These are phyloP conservation scores for Ascochyta lentis DNA, from an alignment of 2,329 filamentous ascomycete genomes.

Conservation along the genomic window DNA sequence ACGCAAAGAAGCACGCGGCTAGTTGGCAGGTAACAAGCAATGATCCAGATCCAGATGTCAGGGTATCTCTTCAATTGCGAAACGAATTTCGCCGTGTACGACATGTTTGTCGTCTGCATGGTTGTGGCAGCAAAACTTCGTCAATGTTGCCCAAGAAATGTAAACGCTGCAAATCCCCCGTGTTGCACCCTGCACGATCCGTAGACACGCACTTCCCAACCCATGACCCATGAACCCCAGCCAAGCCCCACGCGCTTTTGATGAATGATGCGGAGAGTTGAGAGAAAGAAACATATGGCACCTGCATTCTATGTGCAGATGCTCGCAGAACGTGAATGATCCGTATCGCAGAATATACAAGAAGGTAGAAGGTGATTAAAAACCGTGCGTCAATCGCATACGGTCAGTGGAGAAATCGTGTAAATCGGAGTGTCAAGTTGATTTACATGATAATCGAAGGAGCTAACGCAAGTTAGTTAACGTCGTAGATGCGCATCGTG, in stretches of 20 bases:
- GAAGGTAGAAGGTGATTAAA: conserved; percentile 44
- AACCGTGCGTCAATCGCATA: conserved; percentile 25
- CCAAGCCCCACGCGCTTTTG: conserved; percentile 25
- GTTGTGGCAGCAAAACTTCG: conserved; percentile 13
- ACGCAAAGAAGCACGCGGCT: no score
- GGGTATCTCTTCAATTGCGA: conserved; percentile 16
- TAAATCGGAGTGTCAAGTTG: conserved; percentile 1
- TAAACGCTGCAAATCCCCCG: conserved; percentile 16
- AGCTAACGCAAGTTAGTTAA: conserved; percentile 36
- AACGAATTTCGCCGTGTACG: conserved; percentile 17
- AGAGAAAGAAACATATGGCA: conserved; percentile 21
- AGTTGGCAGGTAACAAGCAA: background rate
- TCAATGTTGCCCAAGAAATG: conserved; percentile 17
- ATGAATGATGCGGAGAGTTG: conserved; percentile 21
- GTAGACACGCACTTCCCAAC: conserved; percentile 19
- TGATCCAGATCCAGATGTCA: background rate
- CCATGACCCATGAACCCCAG: conserved; percentile 20
- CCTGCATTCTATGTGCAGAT: conserved; percentile 23
- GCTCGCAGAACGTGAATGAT: conserved; percentile 20
- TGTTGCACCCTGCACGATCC: conserved; percentile 15
- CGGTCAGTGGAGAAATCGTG: conserved; percentile 19
- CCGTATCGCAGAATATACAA: conserved; percentile 44
- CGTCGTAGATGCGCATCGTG: background rate
- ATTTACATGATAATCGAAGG: conserved; percentile 57
- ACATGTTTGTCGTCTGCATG: conserved; percentile 8